Evolutionary conservation across 2,329 filamentous ascomycete genomes (phyloP).

Genomic region (Neonectria coccinea): DNA sequence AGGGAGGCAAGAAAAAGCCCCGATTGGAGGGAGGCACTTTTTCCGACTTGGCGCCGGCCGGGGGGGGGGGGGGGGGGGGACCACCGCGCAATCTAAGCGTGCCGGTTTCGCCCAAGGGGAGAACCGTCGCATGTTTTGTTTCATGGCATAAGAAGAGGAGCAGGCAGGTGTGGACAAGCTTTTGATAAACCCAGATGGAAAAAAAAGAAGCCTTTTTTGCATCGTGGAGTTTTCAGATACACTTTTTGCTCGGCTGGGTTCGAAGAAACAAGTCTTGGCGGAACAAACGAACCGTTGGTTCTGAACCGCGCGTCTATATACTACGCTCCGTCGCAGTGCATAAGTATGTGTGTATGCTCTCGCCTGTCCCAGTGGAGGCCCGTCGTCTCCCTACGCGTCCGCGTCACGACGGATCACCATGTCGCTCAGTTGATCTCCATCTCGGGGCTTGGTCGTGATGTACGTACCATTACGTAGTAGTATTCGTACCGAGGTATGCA

Average conservation of each 20-base stretch:
- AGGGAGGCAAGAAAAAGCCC: conserved; percentile 1
- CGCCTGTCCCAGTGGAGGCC: too few species aligned
- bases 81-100: background rate
- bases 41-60: background rate
- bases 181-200: background rate
- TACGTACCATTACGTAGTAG: too few species aligned
- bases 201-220: background rate
- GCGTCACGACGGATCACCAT: background rate
- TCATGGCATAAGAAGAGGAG: background rate
- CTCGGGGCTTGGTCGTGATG: background rate
- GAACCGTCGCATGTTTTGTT: background rate
- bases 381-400: background rate
- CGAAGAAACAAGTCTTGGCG: background rate
- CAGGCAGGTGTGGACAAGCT: too few species aligned
- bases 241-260: too few species aligned
- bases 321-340: background rate
- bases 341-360: too few species aligned
- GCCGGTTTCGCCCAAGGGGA: background rate
- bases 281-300: background rate
- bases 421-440: background rate
- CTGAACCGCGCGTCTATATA: background rate
- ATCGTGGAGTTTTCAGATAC: too few species aligned
- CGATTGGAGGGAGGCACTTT: conserved; percentile 21
- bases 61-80: too few species aligned
- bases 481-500: background rate